Evolutionary conservation across 768 basidiomycete genomes (phyloP), one percentile per base, ranked within the genome.

Genomic region (Sarcomyxa edulis): DNA sequence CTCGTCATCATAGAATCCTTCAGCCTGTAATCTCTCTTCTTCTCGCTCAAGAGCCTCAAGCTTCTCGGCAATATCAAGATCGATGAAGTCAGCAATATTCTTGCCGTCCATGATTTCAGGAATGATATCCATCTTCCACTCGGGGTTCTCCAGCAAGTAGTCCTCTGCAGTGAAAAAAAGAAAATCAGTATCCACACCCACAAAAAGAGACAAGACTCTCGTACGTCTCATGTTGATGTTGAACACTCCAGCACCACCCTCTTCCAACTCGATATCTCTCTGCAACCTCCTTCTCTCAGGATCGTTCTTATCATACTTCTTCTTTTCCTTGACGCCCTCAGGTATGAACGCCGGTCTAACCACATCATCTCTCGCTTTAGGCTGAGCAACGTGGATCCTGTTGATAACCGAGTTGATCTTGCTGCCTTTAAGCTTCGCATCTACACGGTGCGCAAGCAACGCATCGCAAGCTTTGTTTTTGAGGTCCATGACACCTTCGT

Each of bases 21-120:
- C 91, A 1, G 81, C 84, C 58, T 91, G 72, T n/a, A 99, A 75
- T 49, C 76, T 78, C 61, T 95, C 95, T 61, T 99, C 96, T 58
- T 98, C 96, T 12, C 89, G 79, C 62, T 99, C 95, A 41, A 99
- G 79, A 9, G 92, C 95, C 54, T 97, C 95, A 32, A 99, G 81
- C 64, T 93, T 95, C 62, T 94, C 94, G 14, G 80, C 82, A 44
- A 99, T 98, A 54, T 99, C 96, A 15, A 92, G 86, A 61, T 98
- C 95, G 60, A 98, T 88, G 46, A 99, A 99, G 69, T 99, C 96
- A 16, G 94, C 95, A 37, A 98, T 66, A 66, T 99, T 99, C 76
- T 97, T 97, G 65, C 96, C 96, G 49, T 97, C 81, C 83, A 91
- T 81, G 54, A 99, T 89, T 60, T 99, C 96, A n/a, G 96, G 96